Base-by-base conservation (phyloP, 352 stramenopile genomes). In the Phytophthora crassamura region DNA sequence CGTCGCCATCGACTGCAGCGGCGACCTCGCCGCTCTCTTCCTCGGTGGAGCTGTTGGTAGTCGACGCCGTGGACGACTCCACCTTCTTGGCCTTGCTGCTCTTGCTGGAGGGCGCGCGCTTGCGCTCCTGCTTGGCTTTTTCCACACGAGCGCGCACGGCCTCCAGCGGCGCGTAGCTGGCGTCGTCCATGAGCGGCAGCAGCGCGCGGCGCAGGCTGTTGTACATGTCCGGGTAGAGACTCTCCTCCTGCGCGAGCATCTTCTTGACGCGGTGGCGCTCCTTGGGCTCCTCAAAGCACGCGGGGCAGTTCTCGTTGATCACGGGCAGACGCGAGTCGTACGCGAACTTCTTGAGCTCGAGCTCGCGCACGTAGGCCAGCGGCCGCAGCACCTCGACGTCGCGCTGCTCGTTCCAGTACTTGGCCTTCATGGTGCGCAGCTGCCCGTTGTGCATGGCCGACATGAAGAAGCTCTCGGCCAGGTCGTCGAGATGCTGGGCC, bases 231-330 rank as follows among this genome's bases (percentile, higher is more conserved):
- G 95, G 93, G 60, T 96, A 97, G 4, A 98, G 68, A 58, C 83
- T 97, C 66, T 99, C 97, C 77, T 99, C 94, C 49, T 96, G 82
- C 8, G 90, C 91, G 14, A 99, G 84, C 63, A 99, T 88, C 71
- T 98, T 98, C 76, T 99, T 99, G n/a, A 99, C 84, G 39, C 97
- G 86, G 49, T 97, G 93, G 51, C 97, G 84, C 74, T 99, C 97
- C 72, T 95, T 99, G 12, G 97, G 95, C 77, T 98, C 91, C 74
- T 99, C 97, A 64, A 99, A 99, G 80, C 97, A 99, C 10, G 97
- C 97, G 11, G 97, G 97, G 64, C 97, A 99, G 78, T 99, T 99
- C 73, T 99, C 97, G 72, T 99, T 99, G 59, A 99, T 99, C 25
- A 99, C 87, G 7, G 97, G 97, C 16, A 99, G 77, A 14, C 95